Conservation (phyloP, 2,329 filamentous ascomycete species). For the Sporothrix euskadiensis region DNA sequence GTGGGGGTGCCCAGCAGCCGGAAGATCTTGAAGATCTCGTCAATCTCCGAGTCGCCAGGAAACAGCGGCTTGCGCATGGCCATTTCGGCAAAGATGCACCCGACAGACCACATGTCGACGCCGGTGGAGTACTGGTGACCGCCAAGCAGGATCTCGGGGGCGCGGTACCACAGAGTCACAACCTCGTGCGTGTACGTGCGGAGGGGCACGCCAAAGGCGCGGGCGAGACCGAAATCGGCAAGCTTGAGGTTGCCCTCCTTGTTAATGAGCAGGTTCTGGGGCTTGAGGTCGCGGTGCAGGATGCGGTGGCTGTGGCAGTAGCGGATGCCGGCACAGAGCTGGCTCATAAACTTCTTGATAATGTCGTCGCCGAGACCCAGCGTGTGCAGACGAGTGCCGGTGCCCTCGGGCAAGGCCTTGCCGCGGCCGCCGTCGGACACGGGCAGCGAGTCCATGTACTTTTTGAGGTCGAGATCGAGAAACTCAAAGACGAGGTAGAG, state of each 20-base stretch:
- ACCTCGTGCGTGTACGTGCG: constrained; percentile 91
- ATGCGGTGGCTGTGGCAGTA: constrained; percentile 86
- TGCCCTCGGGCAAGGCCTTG: constrained; percentile 76
- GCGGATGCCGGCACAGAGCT: constrained; percentile 75
- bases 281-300: constrained; percentile 81
- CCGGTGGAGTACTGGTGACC: constrained; percentile 90
- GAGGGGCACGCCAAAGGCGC: constrained; percentile 84
- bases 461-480: constrained; percentile 84
- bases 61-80: constrained; percentile 86
- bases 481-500: constrained; percentile 89
- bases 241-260: constrained; percentile 84
- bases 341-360: constrained; percentile 89
- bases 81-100: constrained; percentile 92
- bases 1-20: constrained; percentile 77
- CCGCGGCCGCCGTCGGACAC: constrained; percentile 78
- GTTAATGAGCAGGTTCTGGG: constrained; percentile 82
- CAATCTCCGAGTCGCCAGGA: constrained; percentile 86
- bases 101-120: constrained; percentile 90
- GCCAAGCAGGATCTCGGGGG: constrained; percentile 82
- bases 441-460: constrained; percentile 88
- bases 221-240: constrained; percentile 82
- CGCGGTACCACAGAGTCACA: constrained; percentile 85
- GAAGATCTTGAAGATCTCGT: constrained; percentile 95
- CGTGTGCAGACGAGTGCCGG: constrained; percentile 60
- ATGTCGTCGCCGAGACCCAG: constrained; percentile 75